Conservation (phyloP, 1,139 yeast species). For the Yamadazyma atlantica region DNA sequence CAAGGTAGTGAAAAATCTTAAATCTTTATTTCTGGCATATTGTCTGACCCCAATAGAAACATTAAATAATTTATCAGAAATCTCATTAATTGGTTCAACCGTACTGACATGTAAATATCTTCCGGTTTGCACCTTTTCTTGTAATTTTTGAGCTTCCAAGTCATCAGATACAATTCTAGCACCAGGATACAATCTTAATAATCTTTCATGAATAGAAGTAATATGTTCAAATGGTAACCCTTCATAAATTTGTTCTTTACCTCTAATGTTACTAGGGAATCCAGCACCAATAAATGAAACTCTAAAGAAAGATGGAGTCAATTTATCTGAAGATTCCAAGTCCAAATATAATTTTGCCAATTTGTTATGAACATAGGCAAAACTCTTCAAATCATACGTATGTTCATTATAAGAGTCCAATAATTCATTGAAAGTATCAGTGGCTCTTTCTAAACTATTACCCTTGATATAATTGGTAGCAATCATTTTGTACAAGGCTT, state of each 20-base stretch:
- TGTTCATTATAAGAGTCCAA: conserved; percentile 71
- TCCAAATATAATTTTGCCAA: conserved; percentile 67
- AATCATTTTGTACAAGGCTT: conserved; percentile 66
- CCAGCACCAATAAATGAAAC: conserved; percentile 84
- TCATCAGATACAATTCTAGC: conserved; percentile 72
- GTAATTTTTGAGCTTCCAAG: conserved; percentile 54
- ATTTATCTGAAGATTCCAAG: conserved; percentile 69
- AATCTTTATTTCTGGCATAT: conserved; percentile 69
- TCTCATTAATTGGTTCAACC: conserved; percentile 66
- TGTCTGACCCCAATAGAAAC: conserved; percentile 62
- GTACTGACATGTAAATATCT: conserved; percentile 71
- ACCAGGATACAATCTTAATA: conserved; percentile 77
- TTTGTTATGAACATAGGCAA: conserved; percentile 70
- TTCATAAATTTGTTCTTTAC: conserved; percentile 77
- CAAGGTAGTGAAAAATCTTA: conserved; percentile 67
- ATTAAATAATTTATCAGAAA: conserved; percentile 47
- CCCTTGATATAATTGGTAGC: conserved; percentile 74
- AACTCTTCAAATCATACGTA: conserved; percentile 74
- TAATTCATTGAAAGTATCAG: conserved; percentile 74
- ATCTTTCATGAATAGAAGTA: conserved; percentile 76
- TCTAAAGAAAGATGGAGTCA: conserved; percentile 76
- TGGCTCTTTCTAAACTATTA: conserved; percentile 72
- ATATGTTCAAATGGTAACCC: conserved; percentile 88
- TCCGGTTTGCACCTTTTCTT: conserved; percentile 60
- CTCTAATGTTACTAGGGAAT: conserved; percentile 75